These are phyloP conservation scores for Plasmodium ovale DNA, from an alignment of 169 alveolate species.

Conservation along the genomic window DNA sequence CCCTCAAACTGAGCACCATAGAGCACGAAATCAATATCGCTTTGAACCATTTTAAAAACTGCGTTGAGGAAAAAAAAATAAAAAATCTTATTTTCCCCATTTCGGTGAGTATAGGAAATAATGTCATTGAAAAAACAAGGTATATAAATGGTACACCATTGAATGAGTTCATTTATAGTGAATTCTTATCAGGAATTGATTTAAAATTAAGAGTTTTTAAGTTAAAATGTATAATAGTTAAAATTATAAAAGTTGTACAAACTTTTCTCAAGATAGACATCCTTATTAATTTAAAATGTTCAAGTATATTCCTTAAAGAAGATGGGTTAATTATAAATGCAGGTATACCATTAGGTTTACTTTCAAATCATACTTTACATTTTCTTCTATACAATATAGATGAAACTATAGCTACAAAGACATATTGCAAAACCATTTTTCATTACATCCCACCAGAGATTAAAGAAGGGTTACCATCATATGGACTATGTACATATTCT, in stretches of 20 bases:
- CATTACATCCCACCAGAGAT: conserved; percentile 57
- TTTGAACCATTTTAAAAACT: background rate
- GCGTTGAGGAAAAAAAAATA: conserved; percentile 34
- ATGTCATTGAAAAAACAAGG: conserved; percentile 34
- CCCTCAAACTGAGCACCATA: background rate
- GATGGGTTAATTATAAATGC: conserved; percentile 40
- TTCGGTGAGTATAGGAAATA: conserved; percentile 21
- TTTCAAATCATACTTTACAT: conserved; percentile 6
- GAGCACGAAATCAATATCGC: conserved; percentile 36
- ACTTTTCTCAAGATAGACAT: conserved; percentile 9
- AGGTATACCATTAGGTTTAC: conserved; percentile 48
- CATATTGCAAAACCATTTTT: conserved; percentile 52
- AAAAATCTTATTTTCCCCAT: conserved; percentile 38
- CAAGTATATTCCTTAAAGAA: conserved; percentile 45
- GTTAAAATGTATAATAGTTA: conserved; percentile 44
- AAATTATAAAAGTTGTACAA: conserved; percentile 17
- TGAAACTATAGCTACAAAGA: conserved; percentile 39
- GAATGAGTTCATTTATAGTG: conserved; percentile 69
- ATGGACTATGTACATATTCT: background rate
- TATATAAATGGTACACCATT: conserved; percentile 60
- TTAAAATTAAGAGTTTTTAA: conserved; percentile 54
- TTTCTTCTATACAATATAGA: conserved; percentile 27
- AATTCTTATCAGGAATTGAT: conserved; percentile 62
- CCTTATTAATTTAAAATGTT: conserved; percentile 38
- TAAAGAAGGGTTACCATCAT: background rate